Evolutionary conservation across 176 grass and related monocot genomes (phyloP).

Genomic region (Eleusine indica): DNA sequence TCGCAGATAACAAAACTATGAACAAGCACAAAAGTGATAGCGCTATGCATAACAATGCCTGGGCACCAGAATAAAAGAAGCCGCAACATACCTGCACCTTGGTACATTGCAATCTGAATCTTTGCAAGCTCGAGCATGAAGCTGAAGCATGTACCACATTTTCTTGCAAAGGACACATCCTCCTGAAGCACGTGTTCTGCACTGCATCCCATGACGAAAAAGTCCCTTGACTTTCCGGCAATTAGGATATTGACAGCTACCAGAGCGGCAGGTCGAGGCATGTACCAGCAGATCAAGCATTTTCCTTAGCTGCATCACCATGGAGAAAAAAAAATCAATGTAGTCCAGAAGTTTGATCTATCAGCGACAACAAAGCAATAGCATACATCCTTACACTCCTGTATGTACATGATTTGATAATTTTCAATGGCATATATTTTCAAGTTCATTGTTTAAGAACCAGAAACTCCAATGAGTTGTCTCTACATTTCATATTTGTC

Average conservation of each 20-base stretch:
- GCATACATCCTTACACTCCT: background rate
- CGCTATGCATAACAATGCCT: background rate
- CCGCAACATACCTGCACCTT: conserved; percentile 86
- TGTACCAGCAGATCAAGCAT: conserved; percentile 87
- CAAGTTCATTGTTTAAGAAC: background rate
- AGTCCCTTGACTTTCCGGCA: conserved; percentile 87
- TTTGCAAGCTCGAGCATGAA: conserved; percentile 96
- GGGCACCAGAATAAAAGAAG: background rate
- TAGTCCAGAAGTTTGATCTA: background rate
- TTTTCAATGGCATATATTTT: background rate
- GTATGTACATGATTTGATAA: background rate
- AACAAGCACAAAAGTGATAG: background rate
- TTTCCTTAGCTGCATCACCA: conserved; percentile 68
- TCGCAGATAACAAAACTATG: conserved; percentile 1
- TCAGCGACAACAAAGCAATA: background rate
- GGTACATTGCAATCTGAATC: conserved; percentile 90
- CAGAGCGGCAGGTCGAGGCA: conserved; percentile 68
- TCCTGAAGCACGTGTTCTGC: conserved; percentile 74
- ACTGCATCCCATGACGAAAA: conserved; percentile 83
- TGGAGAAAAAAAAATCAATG: conserved; percentile 26
- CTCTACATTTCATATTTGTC: background rate
- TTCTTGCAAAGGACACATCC: conserved; percentile 81
- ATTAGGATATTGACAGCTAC: conserved; percentile 72
- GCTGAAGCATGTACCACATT: conserved; percentile 89
- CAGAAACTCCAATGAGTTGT: background rate